Percentiles rank a stretch among this genome's conserved stretches.
Evolutionary conservation across 2,329 filamentous ascomycete genomes (phyloP).

Genomic region (Fusarium decemcellulare): DNA sequence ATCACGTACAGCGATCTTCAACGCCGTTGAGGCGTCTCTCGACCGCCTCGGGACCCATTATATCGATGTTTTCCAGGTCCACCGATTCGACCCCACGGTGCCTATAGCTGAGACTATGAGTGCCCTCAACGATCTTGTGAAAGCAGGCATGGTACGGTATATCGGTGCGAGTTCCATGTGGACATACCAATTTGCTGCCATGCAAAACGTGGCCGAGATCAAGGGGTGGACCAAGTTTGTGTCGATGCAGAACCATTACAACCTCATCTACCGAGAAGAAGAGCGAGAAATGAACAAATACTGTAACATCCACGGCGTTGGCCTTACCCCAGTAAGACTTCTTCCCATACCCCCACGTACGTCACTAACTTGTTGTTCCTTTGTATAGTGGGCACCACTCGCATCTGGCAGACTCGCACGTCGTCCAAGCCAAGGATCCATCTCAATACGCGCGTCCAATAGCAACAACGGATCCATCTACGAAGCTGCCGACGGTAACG

Average conservation of each 20-base stretch:
- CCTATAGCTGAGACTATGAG: slow-evolving; percentile 34
- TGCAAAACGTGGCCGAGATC: slow-evolving; percentile 67
- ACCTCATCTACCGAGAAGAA: slow-evolving; percentile 71
- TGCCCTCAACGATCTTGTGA: slow-evolving; percentile 32
- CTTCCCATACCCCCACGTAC: not conserved
- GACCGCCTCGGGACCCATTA: slow-evolving; percentile 66
- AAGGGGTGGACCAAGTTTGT: slow-evolving; percentile 71
- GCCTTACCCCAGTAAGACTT: slow-evolving; percentile 24
- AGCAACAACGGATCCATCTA: slow-evolving; percentile 49
- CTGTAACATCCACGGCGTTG: slow-evolving; percentile 24
- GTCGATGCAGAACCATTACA: slow-evolving; percentile 71
- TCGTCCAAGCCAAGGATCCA: not conserved
- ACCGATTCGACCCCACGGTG: slow-evolving; percentile 63
- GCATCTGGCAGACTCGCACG: slow-evolving; percentile 36
- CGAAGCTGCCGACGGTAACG: slow-evolving; percentile 60
- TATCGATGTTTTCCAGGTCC: slow-evolving; percentile 69
- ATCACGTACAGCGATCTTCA: slow-evolving; percentile 72
- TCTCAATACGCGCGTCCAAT: slow-evolving; percentile 33
- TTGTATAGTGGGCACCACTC: slow-evolving; percentile 27
- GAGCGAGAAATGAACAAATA: slow-evolving; percentile 61
- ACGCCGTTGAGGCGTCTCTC: slow-evolving; percentile 72
- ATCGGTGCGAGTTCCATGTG: slow-evolving; percentile 63
- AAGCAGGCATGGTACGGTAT: slow-evolving; percentile 68
- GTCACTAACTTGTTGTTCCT: not conserved
- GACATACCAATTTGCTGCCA: slow-evolving; percentile 59